These are phyloP conservation scores for Epichloe hybrida DNA, from an alignment of 2,329 filamentous ascomycete genomes.

Conservation along the genomic window DNA sequence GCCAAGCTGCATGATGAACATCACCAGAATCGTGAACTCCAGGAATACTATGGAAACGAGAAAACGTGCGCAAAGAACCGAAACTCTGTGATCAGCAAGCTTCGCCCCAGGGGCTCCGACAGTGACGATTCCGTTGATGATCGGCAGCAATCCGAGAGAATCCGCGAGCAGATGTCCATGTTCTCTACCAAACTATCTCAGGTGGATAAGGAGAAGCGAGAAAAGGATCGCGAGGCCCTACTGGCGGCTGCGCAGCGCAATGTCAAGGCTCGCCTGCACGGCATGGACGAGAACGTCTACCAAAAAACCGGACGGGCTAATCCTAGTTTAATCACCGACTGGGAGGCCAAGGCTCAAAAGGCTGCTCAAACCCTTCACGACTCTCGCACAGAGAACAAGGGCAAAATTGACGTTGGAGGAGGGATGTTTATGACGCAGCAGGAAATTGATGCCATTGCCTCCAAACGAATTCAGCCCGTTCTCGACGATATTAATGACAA, in stretches of 20 bases:
- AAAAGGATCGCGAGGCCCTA: constrained; percentile 60
- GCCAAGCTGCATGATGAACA: constrained; percentile 66
- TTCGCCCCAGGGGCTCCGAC: constrained; percentile 45
- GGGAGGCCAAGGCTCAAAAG: constrained; percentile 64
- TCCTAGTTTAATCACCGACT: constrained; percentile 55
- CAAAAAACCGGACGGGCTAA: constrained; percentile 62
- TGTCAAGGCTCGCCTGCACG: constrained; percentile 63
- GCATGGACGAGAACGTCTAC: constrained; percentile 71
- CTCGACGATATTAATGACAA: constrained; percentile 74
- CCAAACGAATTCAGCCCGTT: constrained; percentile 64
- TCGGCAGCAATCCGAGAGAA: constrained; percentile 54
- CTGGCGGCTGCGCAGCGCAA: constrained; percentile 73
- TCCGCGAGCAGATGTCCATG: constrained; percentile 65
- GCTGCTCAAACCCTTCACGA: constrained; percentile 54
- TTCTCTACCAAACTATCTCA: constrained; percentile 55
- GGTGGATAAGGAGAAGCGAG: constrained; percentile 60
- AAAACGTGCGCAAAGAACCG: constrained; percentile 22
- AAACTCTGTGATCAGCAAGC: constrained; percentile 39
- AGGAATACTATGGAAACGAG: constrained; percentile 61
- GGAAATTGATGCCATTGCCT: constrained; percentile 69
- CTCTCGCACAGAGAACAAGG: constrained; percentile 38
- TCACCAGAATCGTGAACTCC: constrained; percentile 46
- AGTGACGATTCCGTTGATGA: constrained; percentile 56
- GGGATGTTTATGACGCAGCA: constrained; percentile 67
- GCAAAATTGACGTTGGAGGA: constrained; percentile 58